Evolutionary conservation across 345 rosid genomes (phyloP), one percentile per base, ranked within the genome.

Genomic region (Acer yangbiense): DNA sequence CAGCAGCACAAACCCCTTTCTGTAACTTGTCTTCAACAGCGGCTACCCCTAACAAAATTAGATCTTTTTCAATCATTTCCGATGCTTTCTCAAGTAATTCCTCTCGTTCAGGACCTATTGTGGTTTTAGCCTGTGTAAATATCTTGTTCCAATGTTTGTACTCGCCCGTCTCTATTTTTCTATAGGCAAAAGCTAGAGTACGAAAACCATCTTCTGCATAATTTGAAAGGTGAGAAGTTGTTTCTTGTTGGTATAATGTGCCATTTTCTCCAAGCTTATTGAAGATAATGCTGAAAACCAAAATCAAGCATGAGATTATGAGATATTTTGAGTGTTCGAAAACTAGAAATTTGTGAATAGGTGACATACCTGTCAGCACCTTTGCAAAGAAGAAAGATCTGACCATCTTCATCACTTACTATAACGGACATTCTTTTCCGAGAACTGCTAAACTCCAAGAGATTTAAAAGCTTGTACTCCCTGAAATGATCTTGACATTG

Each of bases 391-490:
- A 90, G 90, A 77, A 90, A 78, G 41, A 90, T 86, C 77, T 88
- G 83, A 16, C 94, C 94, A 58, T 89, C 92, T 82, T 87, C 90
- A 73, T 88, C 80, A 52, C 80, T 82, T 57, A 94, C 83, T 71
- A 94, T 87, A 55, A 88, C 98, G 14, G 98, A 92, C 95, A 94
- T 94, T 83, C 98, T 87, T 86, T 92, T 94, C 60, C 98, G 80
- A 8, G 86, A 81, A 78, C 97, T 93, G 20, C 80, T 86, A 83
- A 91, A 93, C 76, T 93, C 95, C 84, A 94, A 78, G 63, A 94
- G 61, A 78, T 94, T 86, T 18, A 92, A 76, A 7, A 94, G 81
- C 74, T 92, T 92, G 86, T 89, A 93, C 74, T 88, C 91, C 84
- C 94, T 93, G 87, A 69, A 87, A 71, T 72, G 58, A 57, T 43